Evolutionary conservation across 495 filamentous ascomycete species (phyloP).

Genomic region (Friedmanniomyces endolithicus): DNA sequence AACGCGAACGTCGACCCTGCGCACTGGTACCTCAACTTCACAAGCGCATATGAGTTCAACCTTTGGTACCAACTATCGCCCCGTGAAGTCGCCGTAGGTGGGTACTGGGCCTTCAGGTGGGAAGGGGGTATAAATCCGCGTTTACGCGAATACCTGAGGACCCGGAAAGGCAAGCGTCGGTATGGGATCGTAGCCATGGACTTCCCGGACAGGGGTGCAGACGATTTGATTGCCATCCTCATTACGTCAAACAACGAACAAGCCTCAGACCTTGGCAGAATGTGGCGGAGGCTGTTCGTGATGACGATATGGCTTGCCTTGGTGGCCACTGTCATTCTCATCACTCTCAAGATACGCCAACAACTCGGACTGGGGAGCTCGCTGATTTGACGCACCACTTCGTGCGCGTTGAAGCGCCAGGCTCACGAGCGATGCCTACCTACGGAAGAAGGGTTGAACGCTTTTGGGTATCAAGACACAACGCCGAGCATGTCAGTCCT

Average conservation of each 20-base stretch:
- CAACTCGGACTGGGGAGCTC: too few species aligned
- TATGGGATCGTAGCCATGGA: conserved; percentile 19
- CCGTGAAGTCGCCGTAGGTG: conserved; percentile 13
- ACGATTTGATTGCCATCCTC: conserved; percentile 6
- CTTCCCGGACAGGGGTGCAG: conserved; percentile 14
- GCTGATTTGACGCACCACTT: too few species aligned
- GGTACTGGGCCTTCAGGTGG: conserved; percentile 14
- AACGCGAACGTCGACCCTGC: background rate
- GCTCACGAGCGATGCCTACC: too few species aligned
- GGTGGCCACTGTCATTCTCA: background rate
- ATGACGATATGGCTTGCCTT: background rate
- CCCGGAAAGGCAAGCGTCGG: conserved; percentile 1
- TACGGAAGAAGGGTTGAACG: background rate
- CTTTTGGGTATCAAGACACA: background rate
- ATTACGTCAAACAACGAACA: conserved; percentile 10
- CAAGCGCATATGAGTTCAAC: conserved; percentile 18
- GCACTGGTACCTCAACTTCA: conserved; percentile 22
- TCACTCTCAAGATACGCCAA: background rate
- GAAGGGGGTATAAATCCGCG: conserved; percentile 14
- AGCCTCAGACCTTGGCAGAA: background rate
- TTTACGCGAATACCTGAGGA: background rate
- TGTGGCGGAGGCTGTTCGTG: background rate
- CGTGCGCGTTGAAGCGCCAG: too few species aligned
- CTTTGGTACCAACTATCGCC: conserved; percentile 17
- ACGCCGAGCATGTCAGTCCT: background rate